phyloP scores from a whole-genome alignment of 257 asterid genomes.

The Solanum paucissectum region DNA sequence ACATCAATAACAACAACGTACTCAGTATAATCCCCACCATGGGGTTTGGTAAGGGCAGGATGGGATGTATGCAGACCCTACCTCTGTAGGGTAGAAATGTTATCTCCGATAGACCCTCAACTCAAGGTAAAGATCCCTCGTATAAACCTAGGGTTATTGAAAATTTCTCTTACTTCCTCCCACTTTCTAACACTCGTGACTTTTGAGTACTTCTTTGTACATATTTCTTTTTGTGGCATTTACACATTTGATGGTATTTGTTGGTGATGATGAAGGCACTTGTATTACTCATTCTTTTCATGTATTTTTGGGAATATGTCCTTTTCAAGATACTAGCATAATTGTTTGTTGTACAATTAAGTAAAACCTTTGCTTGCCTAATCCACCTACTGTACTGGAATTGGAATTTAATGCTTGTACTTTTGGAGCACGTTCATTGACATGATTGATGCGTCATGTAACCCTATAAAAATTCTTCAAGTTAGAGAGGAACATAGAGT shows the following conservation, averaged over 20 bases:
- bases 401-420: neutral
- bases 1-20: neutral
- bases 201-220: neutral
- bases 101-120: accelerated
- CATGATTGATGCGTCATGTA: neutral
- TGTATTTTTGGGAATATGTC: neutral
- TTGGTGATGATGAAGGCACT: neutral
- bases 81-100: neutral
- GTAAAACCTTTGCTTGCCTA: neutral
- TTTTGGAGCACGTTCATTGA: neutral
- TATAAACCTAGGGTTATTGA: neutral
- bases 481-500: neutral
- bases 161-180: neutral
- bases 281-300: neutral
- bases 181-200: neutral
- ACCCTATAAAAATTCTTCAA: neutral
- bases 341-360: neutral
- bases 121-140: neutral
- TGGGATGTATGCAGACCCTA: neutral
- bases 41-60: neutral
- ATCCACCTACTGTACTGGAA: neutral
- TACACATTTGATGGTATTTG: neutral
- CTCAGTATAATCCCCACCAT: neutral
- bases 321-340: neutral
- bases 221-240: neutral